Percentiles rank a stretch among this genome's conserved stretches.
Conservation (phyloP, 2,329 filamentous ascomycete genomes). For the Curvularia verruculosa region DNA sequence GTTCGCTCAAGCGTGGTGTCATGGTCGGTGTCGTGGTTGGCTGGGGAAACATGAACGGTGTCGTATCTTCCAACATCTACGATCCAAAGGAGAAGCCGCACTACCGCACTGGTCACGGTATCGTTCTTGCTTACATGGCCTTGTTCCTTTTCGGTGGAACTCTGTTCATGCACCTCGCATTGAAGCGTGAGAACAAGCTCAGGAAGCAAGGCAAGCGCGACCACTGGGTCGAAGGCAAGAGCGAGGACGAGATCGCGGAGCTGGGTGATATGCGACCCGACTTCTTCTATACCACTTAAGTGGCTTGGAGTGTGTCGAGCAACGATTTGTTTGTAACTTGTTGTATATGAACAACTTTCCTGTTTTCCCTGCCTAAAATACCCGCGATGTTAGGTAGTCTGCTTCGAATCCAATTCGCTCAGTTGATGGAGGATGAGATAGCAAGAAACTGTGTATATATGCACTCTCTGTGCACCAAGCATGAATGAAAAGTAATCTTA, state of each 20-base stretch:
- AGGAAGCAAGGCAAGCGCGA: conserved; percentile 70
- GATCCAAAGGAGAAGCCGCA: conserved; percentile 63
- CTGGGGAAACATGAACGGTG: conserved; percentile 90
- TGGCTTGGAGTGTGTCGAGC: not conserved
- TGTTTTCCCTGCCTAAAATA: not conserved
- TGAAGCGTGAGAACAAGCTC: conserved; percentile 72
- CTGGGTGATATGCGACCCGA: conserved; percentile 73
- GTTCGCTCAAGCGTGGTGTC: conserved; percentile 91
- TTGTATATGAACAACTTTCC: not conserved
- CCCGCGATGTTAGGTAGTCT: not conserved
- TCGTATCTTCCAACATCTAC: conserved; percentile 85
- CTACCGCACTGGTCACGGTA: conserved; percentile 75
- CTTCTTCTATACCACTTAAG: conserved; percentile 70
- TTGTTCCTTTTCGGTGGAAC: conserved; percentile 75
- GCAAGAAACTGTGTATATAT: not conserved
- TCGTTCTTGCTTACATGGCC: conserved; percentile 75
- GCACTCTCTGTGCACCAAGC: not conserved
- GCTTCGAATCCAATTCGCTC: not conserved
- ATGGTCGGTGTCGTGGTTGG: conserved; percentile 86
- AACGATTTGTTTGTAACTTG: not conserved
- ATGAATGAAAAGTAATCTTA: not conserved
- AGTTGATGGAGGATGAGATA: not conserved
- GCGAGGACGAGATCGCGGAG: conserved; percentile 64
- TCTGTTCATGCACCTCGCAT: conserved; percentile 66
- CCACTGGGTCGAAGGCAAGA: conserved; percentile 69